A percentile compares a stretch with the other conserved stretches of the same genome.
phyloP scores from a whole-genome alignment of 2,329 filamentous ascomycete genomes.

The Ascosphaera apis region DNA sequence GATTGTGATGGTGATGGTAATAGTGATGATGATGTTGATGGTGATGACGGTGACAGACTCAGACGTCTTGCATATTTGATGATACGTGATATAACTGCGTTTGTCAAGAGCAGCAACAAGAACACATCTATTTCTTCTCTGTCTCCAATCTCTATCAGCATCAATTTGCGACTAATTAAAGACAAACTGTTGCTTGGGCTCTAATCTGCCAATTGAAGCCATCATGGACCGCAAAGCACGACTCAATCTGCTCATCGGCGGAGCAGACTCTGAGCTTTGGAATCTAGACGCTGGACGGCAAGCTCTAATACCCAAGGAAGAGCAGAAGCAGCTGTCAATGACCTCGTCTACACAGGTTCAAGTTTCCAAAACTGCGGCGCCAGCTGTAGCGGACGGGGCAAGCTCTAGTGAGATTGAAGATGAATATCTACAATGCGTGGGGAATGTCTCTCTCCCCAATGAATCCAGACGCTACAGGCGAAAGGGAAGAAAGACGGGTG shows the following conservation, averaged over 20 bases:
- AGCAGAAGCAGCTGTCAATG: background rate
- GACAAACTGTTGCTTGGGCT: too few relatives aligned
- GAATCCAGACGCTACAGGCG: background rate
- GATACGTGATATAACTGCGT: too few relatives aligned
- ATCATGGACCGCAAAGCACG: slow-evolving; percentile 10
- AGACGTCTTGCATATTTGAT: too few relatives aligned
- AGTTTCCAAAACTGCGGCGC: slow-evolving; percentile 1
- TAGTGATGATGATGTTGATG: too few relatives aligned
- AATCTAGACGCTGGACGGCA: slow-evolving; percentile 3
- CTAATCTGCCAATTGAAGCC: too few relatives aligned
- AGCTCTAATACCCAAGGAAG: background rate
- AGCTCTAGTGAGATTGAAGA: slow-evolving; percentile 3
- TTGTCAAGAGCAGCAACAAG: too few relatives aligned
- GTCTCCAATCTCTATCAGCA: too few relatives aligned
- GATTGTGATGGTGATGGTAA: too few relatives aligned
- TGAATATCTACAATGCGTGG: slow-evolving; percentile 7
- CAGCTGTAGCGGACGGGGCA: slow-evolving; percentile 2
- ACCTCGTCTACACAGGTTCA: background rate
- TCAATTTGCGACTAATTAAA: too few relatives aligned
- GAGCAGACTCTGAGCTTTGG: slow-evolving; percentile 9
- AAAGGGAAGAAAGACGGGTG: background rate
- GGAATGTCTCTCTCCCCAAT: slow-evolving; percentile 6
- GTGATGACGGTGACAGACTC: too few relatives aligned
- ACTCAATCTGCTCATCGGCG: slow-evolving; percentile 11
- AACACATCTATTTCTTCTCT: too few relatives aligned